Base-by-base conservation (phyloP, 2,329 filamentous ascomycete species). In the Phialophora expanda region DNA sequence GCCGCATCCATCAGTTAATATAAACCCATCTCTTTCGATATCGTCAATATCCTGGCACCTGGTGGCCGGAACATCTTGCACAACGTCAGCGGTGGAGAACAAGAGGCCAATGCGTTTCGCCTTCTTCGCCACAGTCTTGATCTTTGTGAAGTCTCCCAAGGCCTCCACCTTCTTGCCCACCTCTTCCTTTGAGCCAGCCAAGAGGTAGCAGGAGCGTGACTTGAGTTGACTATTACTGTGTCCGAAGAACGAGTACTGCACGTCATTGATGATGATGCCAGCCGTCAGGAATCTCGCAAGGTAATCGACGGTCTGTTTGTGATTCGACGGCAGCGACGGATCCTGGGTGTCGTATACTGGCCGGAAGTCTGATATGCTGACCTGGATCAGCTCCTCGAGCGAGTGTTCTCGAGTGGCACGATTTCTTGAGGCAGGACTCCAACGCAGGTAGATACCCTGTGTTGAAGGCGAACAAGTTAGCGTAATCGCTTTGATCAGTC, bases 141-240 rank as follows among this genome's bases (percentile, higher is more conserved):
- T 58, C 20, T 58, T 58, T 14, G 17, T 46, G 38, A 58, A 58
- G 32, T 58, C 56, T 46, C 56, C 56, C 56, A 58, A 22, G 26
- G 56, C 34, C 20, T 58, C 56, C 4, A 58, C 56, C 32, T 44
- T 58, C 11, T 46, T 58, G 38, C 20, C 32, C 20, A 58, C 56
- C 24, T 58, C 56, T 38, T 58, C 14, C 38, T 58, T 58, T 30
- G 56, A 46, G 22, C 56, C 56, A 7, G 56, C 56, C 24, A 58
- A 24, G 34, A 58, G 38, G 38, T 58, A 58, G 24, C 56, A 58
- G 9, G 56, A 58, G 17, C 56, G 56, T 4, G 56, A 58, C 22
- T 58, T 58, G 32, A 58, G 38, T 46, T 58, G 56, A 26, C 56
- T 58, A 38, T 58, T 58, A n/a, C 56, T 58, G 24, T 58, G 56